phyloP scores from a whole-genome alignment of 2,329 filamentous ascomycete species.

The Aspergillus spinulosporus region DNA sequence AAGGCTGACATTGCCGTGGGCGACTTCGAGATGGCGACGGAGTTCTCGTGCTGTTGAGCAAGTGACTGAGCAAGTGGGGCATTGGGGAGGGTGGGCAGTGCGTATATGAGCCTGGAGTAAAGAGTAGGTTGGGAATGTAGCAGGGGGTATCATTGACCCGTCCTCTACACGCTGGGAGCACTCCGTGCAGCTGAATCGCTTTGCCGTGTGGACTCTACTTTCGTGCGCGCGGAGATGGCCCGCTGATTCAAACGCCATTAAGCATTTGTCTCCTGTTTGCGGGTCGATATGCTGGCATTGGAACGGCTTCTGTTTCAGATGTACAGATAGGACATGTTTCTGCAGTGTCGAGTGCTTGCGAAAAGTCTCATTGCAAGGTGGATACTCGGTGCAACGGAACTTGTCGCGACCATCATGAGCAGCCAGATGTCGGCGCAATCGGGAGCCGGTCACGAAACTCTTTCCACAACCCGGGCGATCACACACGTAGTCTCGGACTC shows the following conservation, averaged over 20 bases:
- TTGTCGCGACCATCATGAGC: slow-evolving; percentile 76
- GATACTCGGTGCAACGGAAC: slow-evolving; percentile 69
- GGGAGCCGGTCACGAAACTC: slow-evolving; percentile 76
- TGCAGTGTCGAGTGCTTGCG: slow-evolving; percentile 84
- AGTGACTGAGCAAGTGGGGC: slow-evolving; percentile 69
- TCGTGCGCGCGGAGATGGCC: slow-evolving; percentile 71
- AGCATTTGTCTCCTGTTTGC: slow-evolving; percentile 58
- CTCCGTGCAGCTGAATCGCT: slow-evolving; percentile 74
- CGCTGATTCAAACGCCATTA: slow-evolving; percentile 70
- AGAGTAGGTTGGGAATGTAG: slow-evolving; percentile 70
- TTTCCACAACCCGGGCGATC: slow-evolving; percentile 72
- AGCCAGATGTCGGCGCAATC: slow-evolving; percentile 73
- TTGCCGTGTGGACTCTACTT: slow-evolving; percentile 67
- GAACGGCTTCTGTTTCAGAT: slow-evolving; percentile 71
- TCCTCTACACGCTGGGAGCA: slow-evolving; percentile 53
- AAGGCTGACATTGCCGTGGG: slow-evolving; percentile 63
- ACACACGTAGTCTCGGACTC: slow-evolving; percentile 70
- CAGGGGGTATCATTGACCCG: slow-evolving; percentile 26
- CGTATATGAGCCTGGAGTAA: slow-evolving; percentile 73
- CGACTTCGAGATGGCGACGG: slow-evolving; percentile 73
- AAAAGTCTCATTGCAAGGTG: slow-evolving; percentile 73
- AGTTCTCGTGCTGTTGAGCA: slow-evolving; percentile 68
- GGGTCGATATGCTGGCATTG: slow-evolving; percentile 63
- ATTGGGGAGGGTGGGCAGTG: slow-evolving; percentile 69
- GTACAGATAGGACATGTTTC: slow-evolving; percentile 75